phyloP scores from a whole-genome alignment of 2,329 filamentous ascomycete genomes.

The Diaporthe helianthi region DNA sequence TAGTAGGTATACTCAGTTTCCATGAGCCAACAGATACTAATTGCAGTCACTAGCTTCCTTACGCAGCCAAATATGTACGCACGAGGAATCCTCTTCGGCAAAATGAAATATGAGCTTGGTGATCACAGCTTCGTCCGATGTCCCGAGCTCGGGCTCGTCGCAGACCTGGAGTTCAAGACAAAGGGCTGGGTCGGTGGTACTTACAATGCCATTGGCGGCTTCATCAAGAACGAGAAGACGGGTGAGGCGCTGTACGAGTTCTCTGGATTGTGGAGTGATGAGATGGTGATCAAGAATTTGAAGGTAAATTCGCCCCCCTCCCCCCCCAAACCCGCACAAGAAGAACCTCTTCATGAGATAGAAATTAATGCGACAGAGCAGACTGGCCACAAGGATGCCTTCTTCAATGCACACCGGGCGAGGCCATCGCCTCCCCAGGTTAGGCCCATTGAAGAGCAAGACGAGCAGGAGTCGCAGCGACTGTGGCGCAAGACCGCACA shows the following conservation, averaged over 20 bases:
- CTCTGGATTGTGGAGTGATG: slow-evolving; percentile 89
- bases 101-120: slow-evolving; percentile 99
- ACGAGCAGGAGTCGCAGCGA: slow-evolving; percentile 86
- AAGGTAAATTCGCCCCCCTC: slow-evolving; percentile 59
- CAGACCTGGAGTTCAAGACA: slow-evolving; percentile 97
- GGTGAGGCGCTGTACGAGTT: slow-evolving; percentile 90
- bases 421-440: slow-evolving; percentile 77
- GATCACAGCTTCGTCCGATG: slow-evolving; percentile 94
- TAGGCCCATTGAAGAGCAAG: slow-evolving; percentile 84
- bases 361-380: slow-evolving; percentile 46
- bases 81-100: slow-evolving; percentile 93
- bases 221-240: slow-evolving; percentile 86
- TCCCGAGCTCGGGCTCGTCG: slow-evolving; percentile 83
- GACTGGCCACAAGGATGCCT: slow-evolving; percentile 87
- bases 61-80: slow-evolving; percentile 99
- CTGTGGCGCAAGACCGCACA: slow-evolving; percentile 84
- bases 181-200: slow-evolving; percentile 97
- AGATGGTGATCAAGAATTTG: slow-evolving; percentile 91
- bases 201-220: slow-evolving; percentile 94
- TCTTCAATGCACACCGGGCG: slow-evolving; percentile 85
- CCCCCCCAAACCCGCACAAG: no score
- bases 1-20: slow-evolving; percentile 66
- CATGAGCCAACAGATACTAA: slow-evolving; percentile 30
- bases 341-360: neutral
- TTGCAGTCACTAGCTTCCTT: slow-evolving; percentile 68